Conservation (phyloP, 23 red algal species). For the Gracilaria domingensis region DNA sequence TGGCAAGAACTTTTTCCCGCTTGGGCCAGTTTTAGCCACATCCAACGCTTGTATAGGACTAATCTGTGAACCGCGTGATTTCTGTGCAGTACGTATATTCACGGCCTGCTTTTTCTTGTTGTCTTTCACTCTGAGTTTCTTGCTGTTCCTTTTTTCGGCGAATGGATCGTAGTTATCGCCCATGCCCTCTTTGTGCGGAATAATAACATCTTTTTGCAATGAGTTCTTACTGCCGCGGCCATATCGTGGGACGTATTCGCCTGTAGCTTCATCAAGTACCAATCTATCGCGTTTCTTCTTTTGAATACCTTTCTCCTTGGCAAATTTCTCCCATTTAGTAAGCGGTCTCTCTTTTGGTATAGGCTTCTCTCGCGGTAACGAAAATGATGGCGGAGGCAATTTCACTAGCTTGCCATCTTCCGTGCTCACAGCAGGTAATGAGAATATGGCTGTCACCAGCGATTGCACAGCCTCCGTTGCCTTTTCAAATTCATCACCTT, state of each 20-base stretch:
- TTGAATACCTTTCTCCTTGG: constrained; percentile 86
- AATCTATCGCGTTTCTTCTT: constrained; percentile 91
- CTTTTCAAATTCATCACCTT: constrained; percentile 18
- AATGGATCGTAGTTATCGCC: constrained; percentile 68
- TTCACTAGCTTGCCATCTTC: constrained; percentile 65
- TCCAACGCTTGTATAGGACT: constrained; percentile 74
- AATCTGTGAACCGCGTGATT: constrained; percentile 13
- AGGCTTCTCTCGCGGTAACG: constrained; percentile 90
- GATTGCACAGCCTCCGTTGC: constrained; percentile 27
- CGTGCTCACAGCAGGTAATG: constrained; percentile 30
- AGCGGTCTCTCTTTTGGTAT: constrained; percentile 67
- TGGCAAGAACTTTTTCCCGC: constrained; percentile 48
- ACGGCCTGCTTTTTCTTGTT: constrained; percentile 57
- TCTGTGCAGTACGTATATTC: constrained; percentile 32
- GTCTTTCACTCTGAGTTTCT: constrained; percentile 54
- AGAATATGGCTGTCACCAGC: constrained; percentile 64
- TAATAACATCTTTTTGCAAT: constrained; percentile 36
- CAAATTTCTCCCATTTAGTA: constrained; percentile 95
- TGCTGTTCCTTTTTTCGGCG: constrained; percentile 39
- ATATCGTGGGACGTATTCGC: constrained; percentile 76
- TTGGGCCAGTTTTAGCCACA: constrained; percentile 36
- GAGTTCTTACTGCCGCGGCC: constrained; percentile 73
- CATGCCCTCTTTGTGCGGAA: constrained; percentile 79
- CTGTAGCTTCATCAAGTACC: constrained; percentile 79
- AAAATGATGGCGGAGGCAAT: constrained; percentile 58